Base-by-base conservation (phyloP, 2,329 filamentous ascomycete genomes). In the Diplodia intermedia region DNA sequence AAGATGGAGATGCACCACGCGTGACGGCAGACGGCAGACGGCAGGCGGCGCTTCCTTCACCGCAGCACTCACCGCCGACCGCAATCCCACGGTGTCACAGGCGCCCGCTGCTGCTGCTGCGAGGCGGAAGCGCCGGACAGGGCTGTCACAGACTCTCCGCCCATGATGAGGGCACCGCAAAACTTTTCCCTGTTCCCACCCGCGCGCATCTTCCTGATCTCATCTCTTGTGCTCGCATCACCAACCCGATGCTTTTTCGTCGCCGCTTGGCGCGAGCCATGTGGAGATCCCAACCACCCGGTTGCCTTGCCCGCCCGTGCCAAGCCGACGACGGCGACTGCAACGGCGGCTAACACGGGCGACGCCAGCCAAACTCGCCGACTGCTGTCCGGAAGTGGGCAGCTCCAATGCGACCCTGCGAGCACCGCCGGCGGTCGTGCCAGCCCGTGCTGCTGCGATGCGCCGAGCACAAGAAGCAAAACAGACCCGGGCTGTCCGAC, bases 11-110 rank as follows among this genome's bases (percentile, higher is more conserved):
- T 57, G 38, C 56, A 47, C 12, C 23, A 18, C 12, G n/a, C n/a
- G n/a, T n/a, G n/a, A n/a, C n/a, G 56, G 56, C 43, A 55, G 26
- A 52, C 23, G 23, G 23, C n/a, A n/a, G n/a, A n/a, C n/a, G n/a
- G n/a, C n/a, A 23, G 43, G 20, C 43, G 60, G 60, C 60, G 60
- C 43, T 62, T 26, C 14, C 47, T 47, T 63, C 60, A 63, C 60
- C 60, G 60, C 60, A 63, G 60, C 29, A 36, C 60, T 63, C 60
- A 63, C 60, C 60, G 60, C 60, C 60, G 60, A 52, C 60, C 47
- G 31, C 31, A 40, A 40, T 20, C 47, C 57, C 26, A 62, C 57
- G 26, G 57, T 50, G 57, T 49, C 57, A 50, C 57, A 50, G 26
- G 47, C 57, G 40, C 57, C 57, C 57, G 57, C 57, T 63, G 47